Percentiles rank a stretch among this genome's conserved stretches.
phyloP scores from a whole-genome alignment of 495 filamentous ascomycete species.

The Astrothelium subdiscretum region DNA sequence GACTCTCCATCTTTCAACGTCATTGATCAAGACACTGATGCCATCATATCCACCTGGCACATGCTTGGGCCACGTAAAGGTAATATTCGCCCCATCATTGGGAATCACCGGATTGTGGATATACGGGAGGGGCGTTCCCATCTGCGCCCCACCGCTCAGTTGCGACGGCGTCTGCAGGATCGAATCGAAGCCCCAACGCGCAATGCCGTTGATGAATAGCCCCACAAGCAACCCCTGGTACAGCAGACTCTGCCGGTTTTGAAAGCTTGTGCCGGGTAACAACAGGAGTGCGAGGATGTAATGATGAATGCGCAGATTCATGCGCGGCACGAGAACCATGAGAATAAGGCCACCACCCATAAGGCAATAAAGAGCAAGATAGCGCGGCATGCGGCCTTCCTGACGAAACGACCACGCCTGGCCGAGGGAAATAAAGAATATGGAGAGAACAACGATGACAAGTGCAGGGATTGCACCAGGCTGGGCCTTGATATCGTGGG shows the following conservation, averaged over 20 bases:
- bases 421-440: slow-evolving; percentile 31
- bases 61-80: slow-evolving; percentile 37
- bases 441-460: slow-evolving; percentile 26
- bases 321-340: slow-evolving; percentile 60
- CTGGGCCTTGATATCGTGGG: slow-evolving; percentile 31
- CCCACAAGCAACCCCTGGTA: slow-evolving; percentile 78
- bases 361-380: slow-evolving; percentile 47
- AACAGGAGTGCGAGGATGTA: slow-evolving; percentile 82
- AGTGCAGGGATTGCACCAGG: slow-evolving; percentile 32
- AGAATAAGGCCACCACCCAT: slow-evolving; percentile 33
- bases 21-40: slow-evolving; percentile 81
- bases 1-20: slow-evolving; percentile 63
- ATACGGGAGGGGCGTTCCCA: slow-evolving; percentile 56
- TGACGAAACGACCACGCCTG: slow-evolving; percentile 32
- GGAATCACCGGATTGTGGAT: slow-evolving; percentile 36
- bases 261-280: slow-evolving; percentile 65
- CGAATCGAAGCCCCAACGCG: slow-evolving; percentile 79
- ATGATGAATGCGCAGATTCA: slow-evolving; percentile 86
- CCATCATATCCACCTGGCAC: slow-evolving; percentile 46
- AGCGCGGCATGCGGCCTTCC: slow-evolving; percentile 31
- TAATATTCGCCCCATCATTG: slow-evolving; percentile 33
- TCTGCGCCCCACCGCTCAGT: slow-evolving; percentile 55
- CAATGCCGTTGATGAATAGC: slow-evolving; percentile 76
- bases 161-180: slow-evolving; percentile 65
- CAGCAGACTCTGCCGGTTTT: slow-evolving; percentile 62